These are phyloP conservation scores for Coniochaeta sp. DNA, from an alignment of 2,329 filamentous ascomycete species.

Conservation along the genomic window DNA sequence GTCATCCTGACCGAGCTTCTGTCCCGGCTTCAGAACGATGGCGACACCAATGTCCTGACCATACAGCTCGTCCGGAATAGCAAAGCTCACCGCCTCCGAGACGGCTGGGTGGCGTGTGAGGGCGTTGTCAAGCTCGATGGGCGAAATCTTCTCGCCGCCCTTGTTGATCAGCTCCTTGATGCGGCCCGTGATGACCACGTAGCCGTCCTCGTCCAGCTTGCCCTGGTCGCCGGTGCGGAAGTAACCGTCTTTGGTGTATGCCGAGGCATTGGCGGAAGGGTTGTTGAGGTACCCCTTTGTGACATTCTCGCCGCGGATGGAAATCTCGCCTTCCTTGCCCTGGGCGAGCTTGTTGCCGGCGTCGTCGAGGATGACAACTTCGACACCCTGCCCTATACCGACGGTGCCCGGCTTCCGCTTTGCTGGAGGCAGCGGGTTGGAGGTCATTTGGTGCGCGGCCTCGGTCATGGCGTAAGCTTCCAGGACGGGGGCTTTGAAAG, in stretches of 20 bases:
- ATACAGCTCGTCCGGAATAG: constrained; percentile 73
- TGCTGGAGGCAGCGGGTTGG: constrained; percentile 61
- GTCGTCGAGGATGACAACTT: constrained; percentile 68
- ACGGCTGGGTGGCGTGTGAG: constrained; percentile 66
- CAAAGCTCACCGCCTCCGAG: constrained; percentile 75
- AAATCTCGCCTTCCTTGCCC: constrained; percentile 73
- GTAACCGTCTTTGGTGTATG: constrained; percentile 69
- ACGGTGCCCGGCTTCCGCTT: constrained; percentile 77
- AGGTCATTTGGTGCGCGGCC: constrained; percentile 79
- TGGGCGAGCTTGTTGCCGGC: constrained; percentile 60
- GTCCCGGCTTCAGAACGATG: constrained; percentile 62
- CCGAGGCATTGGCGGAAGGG: constrained; percentile 62
- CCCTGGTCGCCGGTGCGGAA: constrained; percentile 88
- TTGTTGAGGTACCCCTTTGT: constrained; percentile 85
- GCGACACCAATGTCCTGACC: constrained; percentile 76
- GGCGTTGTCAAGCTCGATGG: constrained; percentile 81
- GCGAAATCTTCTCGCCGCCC: constrained; percentile 82
- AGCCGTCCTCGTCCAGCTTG: constrained; percentile 70
- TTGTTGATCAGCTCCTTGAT: constrained; percentile 94
- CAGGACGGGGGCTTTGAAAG: constrained; percentile 71
- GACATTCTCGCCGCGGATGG: constrained; percentile 74
- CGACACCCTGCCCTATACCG: constrained; percentile 75
- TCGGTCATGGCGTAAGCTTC: constrained; percentile 94
- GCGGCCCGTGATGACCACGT: constrained; percentile 78
- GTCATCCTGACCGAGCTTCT: constrained; percentile 47